Base-by-base conservation (phyloP, 352 stramenopile genomes). In the Pythium aphanidermatum region DNA sequence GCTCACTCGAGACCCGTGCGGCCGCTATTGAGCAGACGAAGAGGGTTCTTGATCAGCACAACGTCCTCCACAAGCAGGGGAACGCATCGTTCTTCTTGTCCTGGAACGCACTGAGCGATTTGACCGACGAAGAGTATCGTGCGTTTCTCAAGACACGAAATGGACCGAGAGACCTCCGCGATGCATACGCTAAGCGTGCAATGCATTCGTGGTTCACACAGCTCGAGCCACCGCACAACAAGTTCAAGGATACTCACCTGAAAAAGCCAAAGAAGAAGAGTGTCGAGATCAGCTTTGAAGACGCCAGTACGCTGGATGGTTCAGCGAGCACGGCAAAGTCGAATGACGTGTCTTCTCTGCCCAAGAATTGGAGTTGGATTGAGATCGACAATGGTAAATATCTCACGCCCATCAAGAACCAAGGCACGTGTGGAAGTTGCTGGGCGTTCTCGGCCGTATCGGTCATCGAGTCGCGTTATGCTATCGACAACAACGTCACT, bases 391-490 rank as follows among this genome's bases (percentile, higher is more conserved):
- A 57, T 40, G 82, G 82, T 28, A 90, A 88, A 56, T 94, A 86
- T 53, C 41, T 90, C 74, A 96, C 84, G 25, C 75, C 88, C 6
- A 77, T 97, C 28, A 96, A 96, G 69, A 95, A 96, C 52, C 90
- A 97, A 49, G 87, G 86, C 21, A 91, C 80, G 24, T 97, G 91
- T 46, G 91, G 91, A 8, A 95, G 83, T 44, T 97, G 91, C 62
- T 97, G 91, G 91, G 91, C 91, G 7, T 97, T 97, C 53, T 79
- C 77, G n/a, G 81, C 74, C 19, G 65, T 90, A 1, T 72, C 76
- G 2, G 76, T 73, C 10, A 65, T 90, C 36, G 82, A 93, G 51
- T 86, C 70, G 17, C 74, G 75, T 20, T 80, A 68, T 46, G 82
- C 82, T n/a, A 93, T 93, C 60, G 68, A 76, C 24, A 63, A 85